Conservation (phyloP, 345 rosid species). For the Microcos paniculata region DNA sequence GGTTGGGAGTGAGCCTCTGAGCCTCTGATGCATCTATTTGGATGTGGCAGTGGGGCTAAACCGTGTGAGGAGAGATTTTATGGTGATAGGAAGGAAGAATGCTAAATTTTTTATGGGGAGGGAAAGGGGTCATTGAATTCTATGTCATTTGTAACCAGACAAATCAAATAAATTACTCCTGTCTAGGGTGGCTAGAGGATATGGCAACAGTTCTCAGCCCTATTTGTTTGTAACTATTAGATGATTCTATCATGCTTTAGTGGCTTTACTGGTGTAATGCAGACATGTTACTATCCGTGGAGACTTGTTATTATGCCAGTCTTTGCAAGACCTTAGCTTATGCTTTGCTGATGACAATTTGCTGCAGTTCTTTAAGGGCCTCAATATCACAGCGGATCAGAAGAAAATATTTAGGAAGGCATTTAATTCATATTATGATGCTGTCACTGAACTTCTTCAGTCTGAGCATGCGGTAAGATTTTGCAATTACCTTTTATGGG, state of each 20-base stretch:
- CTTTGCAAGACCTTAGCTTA: not conserved
- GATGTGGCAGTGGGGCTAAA: too few species aligned
- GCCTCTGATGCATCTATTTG: too few species aligned
- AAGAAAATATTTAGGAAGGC: slow-evolving; percentile 81
- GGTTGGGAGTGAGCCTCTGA: too few species aligned
- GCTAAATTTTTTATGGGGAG: too few species aligned
- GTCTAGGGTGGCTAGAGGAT: too few species aligned
- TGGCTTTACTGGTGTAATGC: not conserved
- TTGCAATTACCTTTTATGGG: slow-evolving; percentile 8
- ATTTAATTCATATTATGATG: slow-evolving; percentile 74
- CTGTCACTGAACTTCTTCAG: slow-evolving; percentile 81
- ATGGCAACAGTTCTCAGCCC: too few species aligned
- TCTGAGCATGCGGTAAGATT: slow-evolving; percentile 84
- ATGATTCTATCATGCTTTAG: slow-evolving; percentile 1
- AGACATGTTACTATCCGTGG: too few species aligned
- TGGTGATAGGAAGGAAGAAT: too few species aligned
- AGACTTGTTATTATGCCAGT: not conserved
- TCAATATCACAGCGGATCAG: slow-evolving; percentile 78
- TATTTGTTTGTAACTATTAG: not conserved
- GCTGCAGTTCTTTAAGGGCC: slow-evolving; percentile 74
- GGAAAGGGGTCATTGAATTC: too few species aligned
- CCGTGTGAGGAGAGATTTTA: too few species aligned
- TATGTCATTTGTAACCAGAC: too few species aligned
- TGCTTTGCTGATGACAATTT: slow-evolving; percentile 33
- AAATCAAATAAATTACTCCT: too few species aligned